Percentiles rank a stretch among this genome's conserved stretches.
phyloP scores from a whole-genome alignment of 345 rosid genomes.

The Pistacia atlantica region DNA sequence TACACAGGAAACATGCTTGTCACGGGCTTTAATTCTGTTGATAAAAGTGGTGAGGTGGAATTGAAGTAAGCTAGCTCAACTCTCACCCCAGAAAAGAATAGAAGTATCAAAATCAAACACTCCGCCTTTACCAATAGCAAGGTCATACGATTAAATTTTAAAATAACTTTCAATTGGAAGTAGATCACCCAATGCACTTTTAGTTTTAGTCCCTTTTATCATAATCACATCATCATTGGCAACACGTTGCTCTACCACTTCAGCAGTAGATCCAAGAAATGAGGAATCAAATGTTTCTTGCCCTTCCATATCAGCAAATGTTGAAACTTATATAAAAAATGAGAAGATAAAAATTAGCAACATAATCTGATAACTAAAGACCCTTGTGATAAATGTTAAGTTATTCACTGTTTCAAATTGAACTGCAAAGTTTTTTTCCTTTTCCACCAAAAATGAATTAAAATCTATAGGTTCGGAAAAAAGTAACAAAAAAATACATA shows the following conservation, averaged over 20 bases:
- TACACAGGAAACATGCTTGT: not conserved
- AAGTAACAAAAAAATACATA: no score
- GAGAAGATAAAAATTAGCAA: not conserved
- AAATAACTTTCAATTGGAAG: not conserved
- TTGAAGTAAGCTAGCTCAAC: not conserved
- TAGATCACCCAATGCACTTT: constrained; percentile 66
- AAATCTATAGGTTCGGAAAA: not conserved
- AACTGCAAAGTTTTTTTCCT: not conserved
- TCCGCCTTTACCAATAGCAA: not conserved
- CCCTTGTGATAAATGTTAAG: not conserved
- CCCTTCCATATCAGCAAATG: constrained; percentile 99
- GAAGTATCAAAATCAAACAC: not conserved
- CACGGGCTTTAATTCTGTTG: not conserved
- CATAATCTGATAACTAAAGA: not conserved
- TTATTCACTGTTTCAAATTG: no score
- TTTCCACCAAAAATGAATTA: not conserved
- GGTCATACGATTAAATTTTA: not conserved
- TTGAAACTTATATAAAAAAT: constrained; percentile 60
- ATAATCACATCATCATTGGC: constrained; percentile 92
- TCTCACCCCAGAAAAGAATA: not conserved
- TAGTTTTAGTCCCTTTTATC: constrained; percentile 88
- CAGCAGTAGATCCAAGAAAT: constrained; percentile 79
- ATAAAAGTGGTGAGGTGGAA: not conserved
- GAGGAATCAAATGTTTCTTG: constrained; percentile 94
- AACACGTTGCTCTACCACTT: constrained; percentile 92